A percentile compares a stretch with the other conserved stretches of the same genome.
Conservation (phyloP, 1,284 basidiomycete species). For the Boletus albobrunnescens region DNA sequence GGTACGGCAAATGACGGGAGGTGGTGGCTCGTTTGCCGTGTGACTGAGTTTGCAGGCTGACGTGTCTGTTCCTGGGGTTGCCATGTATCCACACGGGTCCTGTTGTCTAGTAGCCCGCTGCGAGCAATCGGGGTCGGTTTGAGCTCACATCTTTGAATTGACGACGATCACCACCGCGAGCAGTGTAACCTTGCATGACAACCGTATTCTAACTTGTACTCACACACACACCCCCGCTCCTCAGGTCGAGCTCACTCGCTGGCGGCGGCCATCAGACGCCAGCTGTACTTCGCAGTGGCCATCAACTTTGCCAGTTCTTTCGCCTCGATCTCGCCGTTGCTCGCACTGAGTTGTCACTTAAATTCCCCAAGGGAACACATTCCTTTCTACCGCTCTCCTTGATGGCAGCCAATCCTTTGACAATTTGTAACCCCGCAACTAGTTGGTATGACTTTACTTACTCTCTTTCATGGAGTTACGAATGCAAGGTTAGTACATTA, state of each 20-base stretch:
- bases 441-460: slow-evolving; percentile 28
- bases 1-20: slow-evolving; percentile 68
- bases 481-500: slow-evolving; percentile 32
- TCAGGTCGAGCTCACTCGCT: background rate
- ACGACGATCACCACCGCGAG: background rate
- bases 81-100: slow-evolving; percentile 20
- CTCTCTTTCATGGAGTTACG: slow-evolving; percentile 31
- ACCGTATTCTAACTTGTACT: slow-evolving; percentile 1
- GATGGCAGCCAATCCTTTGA: slow-evolving; percentile 19
- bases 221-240: background rate
- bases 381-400: slow-evolving; percentile 17
- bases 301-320: background rate
- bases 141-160: slow-evolving; percentile 4
- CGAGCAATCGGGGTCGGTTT: slow-evolving; percentile 8
- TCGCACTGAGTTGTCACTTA: background rate
- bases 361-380: slow-evolving; percentile 9
- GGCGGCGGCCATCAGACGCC: slow-evolving; percentile 10
- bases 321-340: background rate
- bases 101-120: background rate
- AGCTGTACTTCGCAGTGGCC: slow-evolving; percentile 4
- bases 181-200: slow-evolving; percentile 10
- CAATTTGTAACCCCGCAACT: slow-evolving; percentile 13
- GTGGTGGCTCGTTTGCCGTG: slow-evolving; percentile 28
- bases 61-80: slow-evolving; percentile 8
- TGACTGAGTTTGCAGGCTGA: slow-evolving; percentile 15